Evolutionary conservation across 2,329 filamentous ascomycete genomes (phyloP), one percentile per base, ranked within the genome.

Genomic region (Hypoxylon sp.): DNA sequence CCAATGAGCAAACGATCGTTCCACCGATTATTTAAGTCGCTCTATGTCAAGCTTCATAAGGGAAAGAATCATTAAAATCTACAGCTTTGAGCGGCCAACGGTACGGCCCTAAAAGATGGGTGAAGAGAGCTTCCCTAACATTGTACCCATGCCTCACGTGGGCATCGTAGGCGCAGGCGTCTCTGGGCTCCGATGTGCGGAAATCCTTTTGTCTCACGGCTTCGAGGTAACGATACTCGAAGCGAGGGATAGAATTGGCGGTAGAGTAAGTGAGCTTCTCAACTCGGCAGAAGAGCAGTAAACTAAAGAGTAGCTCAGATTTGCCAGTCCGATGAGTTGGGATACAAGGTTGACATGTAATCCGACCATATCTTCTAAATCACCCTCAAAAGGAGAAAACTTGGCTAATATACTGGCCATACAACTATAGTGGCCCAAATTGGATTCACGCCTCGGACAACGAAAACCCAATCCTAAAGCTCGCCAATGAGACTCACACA

Each of bases 191-290:
- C 80, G 86, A 65, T 87, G 85, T 71, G 86, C 87, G 25, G 86
- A 88, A 65, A 75, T 89, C 0, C 76, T 89, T 9, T 74, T 87
- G 2, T 79, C 83, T 56, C 80, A 83, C 69, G 86, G 85, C 2
- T 83, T 83, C 65, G 79, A 83, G 50, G 86, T 89, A 11, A 87
- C 85, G 0, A 85, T 89, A n/a, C 77, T 89, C 13, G 87, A 89
- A 75, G 87, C 83, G 0, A 78, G 87, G 56, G 77, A 86, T 73
- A 79, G 86, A 48, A 78, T 89, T 59, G 87, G 87, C 5, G 87
- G 87, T 2, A 79, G 86, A 60, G 84, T 85, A 76, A 69, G 77
- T 75, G 28, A 52, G 59, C 9, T 11, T 5, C 5, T 25, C n/a
- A 13, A 13, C 14, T 32, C 21, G 28, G 2, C 9, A 53, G 11